phyloP scores from a whole-genome alignment of 371 early-diverging fungal species.

The Chytridiales sp. region DNA sequence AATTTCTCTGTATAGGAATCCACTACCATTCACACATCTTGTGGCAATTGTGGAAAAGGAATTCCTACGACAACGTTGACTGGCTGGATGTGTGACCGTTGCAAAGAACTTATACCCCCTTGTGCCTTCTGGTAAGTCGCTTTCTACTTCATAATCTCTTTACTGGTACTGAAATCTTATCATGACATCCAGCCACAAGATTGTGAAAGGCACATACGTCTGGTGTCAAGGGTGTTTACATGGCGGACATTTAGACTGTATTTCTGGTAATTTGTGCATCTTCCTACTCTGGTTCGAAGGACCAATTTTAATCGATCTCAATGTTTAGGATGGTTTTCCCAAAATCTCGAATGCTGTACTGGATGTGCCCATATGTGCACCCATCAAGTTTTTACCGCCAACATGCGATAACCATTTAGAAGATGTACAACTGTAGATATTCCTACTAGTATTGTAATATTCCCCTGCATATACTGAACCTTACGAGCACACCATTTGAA shows the following conservation, averaged over 20 bases:
- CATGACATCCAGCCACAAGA: slow-evolving; percentile 27
- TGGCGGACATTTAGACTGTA: slow-evolving; percentile 47
- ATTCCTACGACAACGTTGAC: slow-evolving; percentile 46
- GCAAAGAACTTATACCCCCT: slow-evolving; percentile 59
- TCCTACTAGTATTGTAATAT: no score
- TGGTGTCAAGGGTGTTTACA: slow-evolving; percentile 52
- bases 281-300: background rate
- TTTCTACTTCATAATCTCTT: background rate
- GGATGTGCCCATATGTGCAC: slow-evolving; percentile 42
- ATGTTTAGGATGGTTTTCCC: slow-evolving; percentile 28
- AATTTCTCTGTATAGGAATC: slow-evolving; percentile 53
- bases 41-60: slow-evolving; percentile 70
- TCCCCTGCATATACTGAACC: no score
- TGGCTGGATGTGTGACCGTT: slow-evolving; percentile 77
- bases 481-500: no score
- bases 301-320: no score
- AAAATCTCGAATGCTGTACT: slow-evolving; percentile 31
- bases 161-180: background rate
- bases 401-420: no score
- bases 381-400: no score
- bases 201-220: slow-evolving; percentile 37
- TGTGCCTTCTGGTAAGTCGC: slow-evolving; percentile 71
- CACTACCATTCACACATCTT: slow-evolving; percentile 71
- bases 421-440: no score
- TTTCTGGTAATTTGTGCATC: slow-evolving; percentile 22